These are phyloP conservation scores for Chamaecrista fasciculata DNA, from an alignment of 306 rosid species.

Conservation along the genomic window DNA sequence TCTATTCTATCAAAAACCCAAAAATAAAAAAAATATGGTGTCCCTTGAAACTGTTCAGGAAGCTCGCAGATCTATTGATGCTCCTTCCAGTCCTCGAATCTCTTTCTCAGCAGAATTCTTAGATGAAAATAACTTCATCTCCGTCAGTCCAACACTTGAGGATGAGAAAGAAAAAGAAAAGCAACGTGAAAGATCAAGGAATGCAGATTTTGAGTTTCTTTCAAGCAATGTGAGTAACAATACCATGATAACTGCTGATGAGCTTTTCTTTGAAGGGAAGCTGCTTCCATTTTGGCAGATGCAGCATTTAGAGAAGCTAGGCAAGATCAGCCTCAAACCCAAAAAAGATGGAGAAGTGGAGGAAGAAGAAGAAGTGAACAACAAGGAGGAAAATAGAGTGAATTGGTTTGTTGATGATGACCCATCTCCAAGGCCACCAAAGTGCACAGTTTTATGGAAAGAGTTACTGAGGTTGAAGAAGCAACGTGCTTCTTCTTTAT, in stretches of 20 bases:
- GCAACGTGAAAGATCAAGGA: slow-evolving; percentile 47
- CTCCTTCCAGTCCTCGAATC: slow-evolving; percentile 76
- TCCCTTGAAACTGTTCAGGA: slow-evolving; percentile 54
- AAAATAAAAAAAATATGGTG: slow-evolving; percentile 38
- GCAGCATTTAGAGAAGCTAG: slow-evolving; percentile 82
- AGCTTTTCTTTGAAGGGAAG: slow-evolving; percentile 96
- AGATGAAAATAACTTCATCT: slow-evolving; percentile 86
- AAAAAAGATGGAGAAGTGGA: slow-evolving; percentile 42
- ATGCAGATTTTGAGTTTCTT: slow-evolving; percentile 85
- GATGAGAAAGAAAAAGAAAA: slow-evolving; percentile 36
- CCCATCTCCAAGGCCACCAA: slow-evolving; percentile 98
- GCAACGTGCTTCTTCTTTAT: slow-evolving; percentile 76
- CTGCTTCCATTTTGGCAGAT: slow-evolving; percentile 87
- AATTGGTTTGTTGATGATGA: slow-evolving; percentile 96
- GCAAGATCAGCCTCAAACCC: slow-evolving; percentile 58
- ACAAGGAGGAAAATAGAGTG: slow-evolving; percentile 59
- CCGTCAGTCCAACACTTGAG: slow-evolving; percentile 64
- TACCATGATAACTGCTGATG: slow-evolving; percentile 77
- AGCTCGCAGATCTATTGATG: slow-evolving; percentile 45
- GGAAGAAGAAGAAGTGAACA: slow-evolving; percentile 37
- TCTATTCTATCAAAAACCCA: slow-evolving; percentile 17
- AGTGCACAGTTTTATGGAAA: slow-evolving; percentile 96
- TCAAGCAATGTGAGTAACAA: slow-evolving; percentile 54
- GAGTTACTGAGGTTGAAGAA: slow-evolving; percentile 93
- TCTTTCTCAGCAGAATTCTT: slow-evolving; percentile 92